Evolutionary conservation across 2,329 filamentous ascomycete species (phyloP).

Genomic region (Nigrograna mackinnonii): DNA sequence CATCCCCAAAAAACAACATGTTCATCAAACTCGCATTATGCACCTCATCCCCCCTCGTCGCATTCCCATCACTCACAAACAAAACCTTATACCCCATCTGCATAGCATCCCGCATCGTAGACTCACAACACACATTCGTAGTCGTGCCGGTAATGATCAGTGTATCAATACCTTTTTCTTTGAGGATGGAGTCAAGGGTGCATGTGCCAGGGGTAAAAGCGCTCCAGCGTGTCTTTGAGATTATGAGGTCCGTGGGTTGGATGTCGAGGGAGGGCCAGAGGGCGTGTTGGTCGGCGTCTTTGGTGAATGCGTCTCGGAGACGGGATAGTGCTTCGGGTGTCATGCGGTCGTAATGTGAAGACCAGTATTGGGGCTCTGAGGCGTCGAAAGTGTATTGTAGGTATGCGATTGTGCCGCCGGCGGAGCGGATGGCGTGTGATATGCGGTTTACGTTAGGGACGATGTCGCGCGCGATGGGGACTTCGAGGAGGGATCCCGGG

Average conservation of each 20-base stretch:
- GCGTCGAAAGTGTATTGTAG: conserved; percentile 5
- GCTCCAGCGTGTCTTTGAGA: conserved; percentile 5
- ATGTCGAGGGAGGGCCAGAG: conserved; percentile 5
- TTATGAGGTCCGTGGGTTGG: conserved; percentile 4
- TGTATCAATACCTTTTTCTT: conserved; percentile 4
- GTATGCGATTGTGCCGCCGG: conserved; percentile 4
- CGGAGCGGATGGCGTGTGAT: conserved; percentile 5
- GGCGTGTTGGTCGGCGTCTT: conserved; percentile 3
- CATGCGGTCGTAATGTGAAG: conserved; percentile 7
- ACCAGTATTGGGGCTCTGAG: conserved; percentile 4
- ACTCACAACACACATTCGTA: conserved; percentile 6
- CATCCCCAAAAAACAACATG: conserved; percentile 6
- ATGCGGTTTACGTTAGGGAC: conserved; percentile 7
- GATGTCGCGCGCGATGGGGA: conserved; percentile 5
- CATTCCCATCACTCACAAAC: conserved; percentile 6
- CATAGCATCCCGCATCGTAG: conserved; percentile 7
- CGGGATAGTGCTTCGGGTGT: conserved; percentile 4
- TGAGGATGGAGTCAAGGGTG: conserved; percentile 4
- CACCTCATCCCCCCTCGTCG: conserved; percentile 4
- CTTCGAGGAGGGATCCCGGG: conserved; percentile 5
- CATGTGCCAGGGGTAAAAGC: conserved; percentile 6
- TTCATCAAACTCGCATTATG: conserved; percentile 5
- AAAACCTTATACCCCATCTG: conserved; percentile 6
- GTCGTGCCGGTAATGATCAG: conserved; percentile 7
- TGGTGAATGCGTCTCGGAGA: conserved; percentile 3